A percentile compares a stretch with the other conserved stretches of the same genome.
Evolutionary conservation across 495 filamentous ascomycete species (phyloP).

Genomic region (Monascus purpureus): DNA sequence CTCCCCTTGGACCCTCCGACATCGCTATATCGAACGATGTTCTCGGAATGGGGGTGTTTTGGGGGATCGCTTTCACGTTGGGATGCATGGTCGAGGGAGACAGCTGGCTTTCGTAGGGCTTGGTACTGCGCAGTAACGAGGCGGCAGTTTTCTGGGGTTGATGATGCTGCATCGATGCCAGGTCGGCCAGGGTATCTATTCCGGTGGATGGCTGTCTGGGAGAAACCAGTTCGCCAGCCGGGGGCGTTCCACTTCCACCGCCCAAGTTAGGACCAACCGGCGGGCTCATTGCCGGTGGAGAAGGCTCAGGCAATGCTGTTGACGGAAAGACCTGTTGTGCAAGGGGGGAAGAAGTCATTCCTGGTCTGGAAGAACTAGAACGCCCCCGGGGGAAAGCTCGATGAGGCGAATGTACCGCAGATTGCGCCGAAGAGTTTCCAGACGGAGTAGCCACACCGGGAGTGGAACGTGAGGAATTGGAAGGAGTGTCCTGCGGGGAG

Average conservation of each 20-base stretch:
- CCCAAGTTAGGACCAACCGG: conserved; percentile 14
- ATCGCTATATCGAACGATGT: conserved; percentile 44
- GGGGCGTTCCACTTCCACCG: conserved; percentile 20
- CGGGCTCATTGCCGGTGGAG: conserved; percentile 15
- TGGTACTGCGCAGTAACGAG: conserved; percentile 29
- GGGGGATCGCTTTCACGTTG: conserved; percentile 34
- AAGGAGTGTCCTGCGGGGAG: conserved; percentile 51
- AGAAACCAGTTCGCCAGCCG: conserved; percentile 17
- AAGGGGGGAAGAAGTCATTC: conserved; percentile 28
- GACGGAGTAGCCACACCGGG: conserved; percentile 23
- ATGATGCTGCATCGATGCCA: conserved; percentile 53
- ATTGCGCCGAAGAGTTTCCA: conserved; percentile 12
- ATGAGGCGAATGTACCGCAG: conserved; percentile 17
- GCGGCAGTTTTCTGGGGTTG: conserved; percentile 37
- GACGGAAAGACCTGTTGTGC: conserved; percentile 28
- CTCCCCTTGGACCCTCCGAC: conserved; percentile 36
- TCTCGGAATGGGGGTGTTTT: conserved; percentile 36
- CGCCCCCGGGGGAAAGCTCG: conserved; percentile 24
- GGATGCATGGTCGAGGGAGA: conserved; percentile 34
- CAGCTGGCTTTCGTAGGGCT: conserved; percentile 34
- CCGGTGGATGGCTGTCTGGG: conserved; percentile 40
- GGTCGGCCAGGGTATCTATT: conserved; percentile 53
- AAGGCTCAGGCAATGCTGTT: conserved; percentile 17
- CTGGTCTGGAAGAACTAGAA: conserved; percentile 17
- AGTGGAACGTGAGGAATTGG: conserved; percentile 28